Evolutionary conservation across 495 filamentous ascomycete species (phyloP).

Genomic region (Staphylotrichum tortipilum): DNA sequence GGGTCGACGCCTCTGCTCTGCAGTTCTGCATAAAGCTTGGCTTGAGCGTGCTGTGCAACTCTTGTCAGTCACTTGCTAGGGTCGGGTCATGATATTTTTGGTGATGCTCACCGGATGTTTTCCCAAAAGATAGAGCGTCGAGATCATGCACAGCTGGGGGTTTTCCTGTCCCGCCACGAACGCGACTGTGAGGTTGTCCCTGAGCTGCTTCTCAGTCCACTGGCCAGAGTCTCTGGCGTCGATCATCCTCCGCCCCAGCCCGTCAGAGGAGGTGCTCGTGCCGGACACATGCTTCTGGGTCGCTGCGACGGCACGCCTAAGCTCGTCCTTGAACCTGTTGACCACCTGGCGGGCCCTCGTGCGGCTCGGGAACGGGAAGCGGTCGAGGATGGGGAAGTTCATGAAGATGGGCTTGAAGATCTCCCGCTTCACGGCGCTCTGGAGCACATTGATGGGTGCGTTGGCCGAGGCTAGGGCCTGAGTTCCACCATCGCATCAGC

Average conservation of each 20-base stretch:
- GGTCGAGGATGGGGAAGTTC: slow-evolving; percentile 30
- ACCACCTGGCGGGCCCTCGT: slow-evolving; percentile 6
- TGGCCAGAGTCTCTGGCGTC: slow-evolving; percentile 2
- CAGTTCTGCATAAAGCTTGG: slow-evolving; percentile 3
- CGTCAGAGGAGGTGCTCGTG: neutral
- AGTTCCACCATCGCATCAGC: too few species aligned
- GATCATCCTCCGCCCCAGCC: slow-evolving; percentile 8
- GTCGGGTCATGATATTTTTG: neutral
- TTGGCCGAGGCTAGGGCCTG: slow-evolving; percentile 7
- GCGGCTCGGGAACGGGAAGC: slow-evolving; percentile 20
- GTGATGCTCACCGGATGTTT: slow-evolving; percentile 15
- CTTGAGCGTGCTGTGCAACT: slow-evolving; percentile 1
- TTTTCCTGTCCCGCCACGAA: slow-evolving; percentile 37
- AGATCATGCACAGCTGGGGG: slow-evolving; percentile 26
- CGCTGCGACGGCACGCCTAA: slow-evolving; percentile 3
- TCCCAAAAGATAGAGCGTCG: slow-evolving; percentile 28
- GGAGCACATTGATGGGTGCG: slow-evolving; percentile 24
- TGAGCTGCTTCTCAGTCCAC: slow-evolving; percentile 20
- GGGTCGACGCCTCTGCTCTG: neutral
- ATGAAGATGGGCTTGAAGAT: slow-evolving; percentile 35
- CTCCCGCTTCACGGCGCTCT: slow-evolving; percentile 22
- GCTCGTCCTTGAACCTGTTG: slow-evolving; percentile 5
- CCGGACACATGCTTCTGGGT: neutral
- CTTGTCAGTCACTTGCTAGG: neutral
- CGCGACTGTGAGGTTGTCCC: slow-evolving; percentile 27